Percentiles rank a stretch among this genome's conserved stretches.
Conservation (phyloP, 108 stramenopile species). For the Cylindrotheca closterium region DNA sequence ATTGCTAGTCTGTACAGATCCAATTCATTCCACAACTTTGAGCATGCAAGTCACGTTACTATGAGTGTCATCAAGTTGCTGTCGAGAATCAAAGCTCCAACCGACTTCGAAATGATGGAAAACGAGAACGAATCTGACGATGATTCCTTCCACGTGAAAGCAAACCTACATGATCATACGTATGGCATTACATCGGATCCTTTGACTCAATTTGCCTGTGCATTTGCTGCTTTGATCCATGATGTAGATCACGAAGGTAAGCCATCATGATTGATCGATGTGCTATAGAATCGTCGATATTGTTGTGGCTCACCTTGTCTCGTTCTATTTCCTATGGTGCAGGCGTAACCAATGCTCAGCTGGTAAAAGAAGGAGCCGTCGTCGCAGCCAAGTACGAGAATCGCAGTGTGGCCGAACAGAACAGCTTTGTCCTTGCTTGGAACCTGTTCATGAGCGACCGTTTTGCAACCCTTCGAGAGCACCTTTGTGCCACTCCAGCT, state of each 20-base stretch:
- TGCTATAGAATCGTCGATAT: too few species aligned
- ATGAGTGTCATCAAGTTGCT: too few species aligned
- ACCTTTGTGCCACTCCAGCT: constrained; percentile 20
- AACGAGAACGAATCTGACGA: too few species aligned
- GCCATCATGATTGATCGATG: constrained; percentile 30
- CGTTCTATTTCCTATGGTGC: too few species aligned
- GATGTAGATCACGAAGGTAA: constrained; percentile 61
- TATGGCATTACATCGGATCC: constrained; percentile 50
- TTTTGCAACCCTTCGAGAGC: constrained; percentile 20
- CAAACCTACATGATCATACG: constrained; percentile 9
- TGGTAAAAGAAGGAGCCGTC: too few species aligned
- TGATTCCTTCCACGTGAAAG: constrained; percentile 44
- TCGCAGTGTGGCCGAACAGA: constrained; percentile 38
- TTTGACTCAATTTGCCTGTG: constrained; percentile 29
- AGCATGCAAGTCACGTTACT: too few species aligned
- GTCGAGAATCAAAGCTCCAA: constrained; percentile 39
- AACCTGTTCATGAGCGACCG: constrained; percentile 25
- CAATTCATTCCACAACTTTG: constrained; percentile 47
- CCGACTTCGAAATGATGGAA: too few species aligned
- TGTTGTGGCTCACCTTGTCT: too few species aligned
- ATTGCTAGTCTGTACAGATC: constrained; percentile 25
- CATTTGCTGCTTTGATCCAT: constrained; percentile 57
- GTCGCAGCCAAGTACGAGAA: constrained; percentile 44
- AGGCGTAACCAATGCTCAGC: too few species aligned
- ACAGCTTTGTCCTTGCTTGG: constrained; percentile 56